Percentiles rank a stretch among this genome's conserved stretches.
Evolutionary conservation across 164 flowering plant species (phyloP).

Genomic region (Nymphaea thermarum): DNA sequence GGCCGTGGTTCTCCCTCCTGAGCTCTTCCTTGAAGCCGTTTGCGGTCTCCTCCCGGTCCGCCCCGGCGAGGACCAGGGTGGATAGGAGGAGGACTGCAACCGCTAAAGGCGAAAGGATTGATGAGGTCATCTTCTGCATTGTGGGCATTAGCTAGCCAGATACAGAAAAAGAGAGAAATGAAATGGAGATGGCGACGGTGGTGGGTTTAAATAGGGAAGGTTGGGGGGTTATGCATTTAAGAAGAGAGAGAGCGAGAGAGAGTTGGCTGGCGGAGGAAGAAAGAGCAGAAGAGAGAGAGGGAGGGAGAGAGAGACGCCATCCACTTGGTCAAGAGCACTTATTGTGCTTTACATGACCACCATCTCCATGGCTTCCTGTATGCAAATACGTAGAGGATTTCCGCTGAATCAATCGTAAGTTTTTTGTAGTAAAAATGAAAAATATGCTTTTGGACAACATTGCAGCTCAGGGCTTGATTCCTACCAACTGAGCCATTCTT

Average conservation of each 20-base stretch:
- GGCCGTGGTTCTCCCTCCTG: slow-evolving; percentile 8
- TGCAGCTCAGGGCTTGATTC: too few relatives aligned
- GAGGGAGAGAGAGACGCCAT: background rate
- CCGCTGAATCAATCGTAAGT: too few relatives aligned
- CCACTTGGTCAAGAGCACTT: background rate
- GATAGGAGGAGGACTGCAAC: background rate
- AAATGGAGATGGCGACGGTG: background rate
- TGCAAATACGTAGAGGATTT: background rate
- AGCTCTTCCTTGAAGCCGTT: slow-evolving; percentile 5
- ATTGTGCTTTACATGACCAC: background rate
- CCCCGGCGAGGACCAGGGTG: background rate
- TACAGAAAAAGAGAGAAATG: background rate
- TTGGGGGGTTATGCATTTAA: background rate
- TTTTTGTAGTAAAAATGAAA: too few relatives aligned
- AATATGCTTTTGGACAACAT: too few relatives aligned
- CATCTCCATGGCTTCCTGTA: background rate
- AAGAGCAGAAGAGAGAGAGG: background rate
- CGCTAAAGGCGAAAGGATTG: background rate
- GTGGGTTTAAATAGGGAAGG: background rate
- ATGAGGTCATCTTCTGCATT: background rate
- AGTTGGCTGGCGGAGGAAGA: background rate
- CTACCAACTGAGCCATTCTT: too few relatives aligned
- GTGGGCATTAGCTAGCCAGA: background rate
- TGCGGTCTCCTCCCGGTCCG: background rate
- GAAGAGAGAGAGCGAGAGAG: background rate